A percentile compares a stretch with the other conserved stretches of the same genome.
phyloP scores from a whole-genome alignment of 2,329 filamentous ascomycete species.

The Fusarium clavum region DNA sequence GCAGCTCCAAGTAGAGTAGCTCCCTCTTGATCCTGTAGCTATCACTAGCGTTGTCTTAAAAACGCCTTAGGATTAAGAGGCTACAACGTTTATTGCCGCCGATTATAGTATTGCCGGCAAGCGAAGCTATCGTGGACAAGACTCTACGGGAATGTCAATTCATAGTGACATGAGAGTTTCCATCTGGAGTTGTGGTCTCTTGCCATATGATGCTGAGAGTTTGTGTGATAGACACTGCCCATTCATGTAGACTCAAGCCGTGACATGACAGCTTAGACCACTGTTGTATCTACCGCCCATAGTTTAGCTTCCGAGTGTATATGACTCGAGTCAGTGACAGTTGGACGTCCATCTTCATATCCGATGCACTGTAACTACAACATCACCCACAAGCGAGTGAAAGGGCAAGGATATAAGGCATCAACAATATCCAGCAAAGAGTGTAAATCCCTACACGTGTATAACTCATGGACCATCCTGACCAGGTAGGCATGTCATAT shows the following conservation, averaged over 20 bases:
- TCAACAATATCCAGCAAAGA: background rate
- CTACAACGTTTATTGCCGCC: background rate
- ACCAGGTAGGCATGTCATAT: background rate
- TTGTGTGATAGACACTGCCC: background rate
- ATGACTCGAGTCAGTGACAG: background rate
- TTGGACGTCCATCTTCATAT: background rate
- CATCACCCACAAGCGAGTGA: background rate
- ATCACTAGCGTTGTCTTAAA: background rate
- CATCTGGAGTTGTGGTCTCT: background rate
- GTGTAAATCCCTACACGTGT: background rate
- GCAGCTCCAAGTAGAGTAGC: background rate
- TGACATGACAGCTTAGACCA: background rate
- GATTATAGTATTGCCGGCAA: background rate
- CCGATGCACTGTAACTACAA: background rate
- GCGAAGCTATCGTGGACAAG: slow-evolving; percentile 8
- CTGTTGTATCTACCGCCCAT: background rate
- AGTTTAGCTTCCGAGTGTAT: background rate
- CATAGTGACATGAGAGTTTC: background rate
- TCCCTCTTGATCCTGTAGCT: background rate
- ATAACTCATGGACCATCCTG: background rate
- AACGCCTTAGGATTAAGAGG: background rate
- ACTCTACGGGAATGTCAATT: background rate
- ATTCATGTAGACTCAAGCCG: background rate
- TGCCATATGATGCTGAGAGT: background rate
- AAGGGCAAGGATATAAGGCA: background rate